Evolutionary conservation across 2,329 filamentous ascomycete genomes (phyloP).

Genomic region (Cadophora sp.): DNA sequence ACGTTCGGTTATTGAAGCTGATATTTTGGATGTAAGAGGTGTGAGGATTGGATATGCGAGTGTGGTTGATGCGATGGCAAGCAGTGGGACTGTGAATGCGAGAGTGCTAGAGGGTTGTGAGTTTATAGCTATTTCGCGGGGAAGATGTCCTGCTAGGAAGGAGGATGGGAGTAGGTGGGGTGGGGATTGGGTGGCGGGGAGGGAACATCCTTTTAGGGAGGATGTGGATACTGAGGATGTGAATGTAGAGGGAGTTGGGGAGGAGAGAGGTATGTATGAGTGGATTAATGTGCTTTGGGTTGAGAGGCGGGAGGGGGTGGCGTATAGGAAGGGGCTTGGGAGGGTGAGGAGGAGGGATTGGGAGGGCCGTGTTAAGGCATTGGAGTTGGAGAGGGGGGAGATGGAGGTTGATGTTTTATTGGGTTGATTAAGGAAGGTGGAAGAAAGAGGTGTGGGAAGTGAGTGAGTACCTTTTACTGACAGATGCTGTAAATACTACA

Average conservation of each 20-base stretch:
- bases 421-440: not conserved
- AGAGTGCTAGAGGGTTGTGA: not conserved
- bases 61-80: too few relatives aligned
- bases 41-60: not conserved
- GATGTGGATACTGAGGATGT: conserved; percentile 9
- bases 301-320: not conserved
- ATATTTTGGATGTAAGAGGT: not conserved
- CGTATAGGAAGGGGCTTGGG: conserved; percentile 2
- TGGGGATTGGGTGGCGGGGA: not conserved
- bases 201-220: not conserved
- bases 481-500: too few relatives aligned
- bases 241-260: not conserved
- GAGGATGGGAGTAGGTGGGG: not conserved
- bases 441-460: too few relatives aligned
- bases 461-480: too few relatives aligned
- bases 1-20: not conserved
- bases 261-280: not conserved
- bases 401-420: conserved; percentile 10
- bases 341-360: not conserved
- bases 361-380: not conserved
- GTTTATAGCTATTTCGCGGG: conserved; percentile 7
- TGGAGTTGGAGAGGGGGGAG: conserved; percentile 4
- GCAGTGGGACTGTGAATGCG: not conserved
- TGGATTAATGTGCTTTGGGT: conserved; percentile 18
- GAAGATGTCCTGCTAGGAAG: not conserved